Conservation (phyloP, 106 monocot genomes). For the Platanthera guangdongensis region DNA sequence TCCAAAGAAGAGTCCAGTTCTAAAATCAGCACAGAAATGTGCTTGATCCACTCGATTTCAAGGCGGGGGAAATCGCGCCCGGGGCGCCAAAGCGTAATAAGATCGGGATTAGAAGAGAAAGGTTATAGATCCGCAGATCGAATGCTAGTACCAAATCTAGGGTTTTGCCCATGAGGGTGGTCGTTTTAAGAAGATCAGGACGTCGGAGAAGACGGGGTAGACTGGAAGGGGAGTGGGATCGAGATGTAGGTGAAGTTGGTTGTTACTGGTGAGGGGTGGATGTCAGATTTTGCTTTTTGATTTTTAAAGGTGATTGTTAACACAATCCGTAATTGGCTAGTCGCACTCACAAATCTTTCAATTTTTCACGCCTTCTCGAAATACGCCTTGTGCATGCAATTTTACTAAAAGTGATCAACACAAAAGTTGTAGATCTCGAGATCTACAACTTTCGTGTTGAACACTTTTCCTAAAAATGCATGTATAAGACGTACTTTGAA, state of each 20-base stretch:
- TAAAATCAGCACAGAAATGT: neutral
- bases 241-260: neutral
- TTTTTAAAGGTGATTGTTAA: too few species aligned
- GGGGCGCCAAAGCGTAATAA: neutral
- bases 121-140: neutral
- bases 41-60: neutral
- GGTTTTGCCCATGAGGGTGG: neutral
- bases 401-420: too few species aligned
- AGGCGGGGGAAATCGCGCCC: neutral
- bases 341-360: too few species aligned
- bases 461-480: too few species aligned
- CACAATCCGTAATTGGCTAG: too few species aligned
- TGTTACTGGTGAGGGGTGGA: neutral
- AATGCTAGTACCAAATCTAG: neutral
- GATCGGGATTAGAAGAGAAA: neutral
- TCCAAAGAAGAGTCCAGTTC: neutral
- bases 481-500: too few species aligned
- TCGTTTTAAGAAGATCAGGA: constrained; percentile 4
- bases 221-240: neutral
- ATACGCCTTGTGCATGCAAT: too few species aligned
- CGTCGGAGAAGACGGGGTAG: constrained; percentile 5
- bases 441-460: too few species aligned
- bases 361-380: too few species aligned
- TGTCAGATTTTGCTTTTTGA: neutral
- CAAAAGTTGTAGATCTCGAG: too few species aligned